A percentile compares a stretch with the other conserved stretches of the same genome.
These are phyloP conservation scores for Hordeum marinum DNA, from an alignment of 176 grass and related monocot species.

Conservation along the genomic window DNA sequence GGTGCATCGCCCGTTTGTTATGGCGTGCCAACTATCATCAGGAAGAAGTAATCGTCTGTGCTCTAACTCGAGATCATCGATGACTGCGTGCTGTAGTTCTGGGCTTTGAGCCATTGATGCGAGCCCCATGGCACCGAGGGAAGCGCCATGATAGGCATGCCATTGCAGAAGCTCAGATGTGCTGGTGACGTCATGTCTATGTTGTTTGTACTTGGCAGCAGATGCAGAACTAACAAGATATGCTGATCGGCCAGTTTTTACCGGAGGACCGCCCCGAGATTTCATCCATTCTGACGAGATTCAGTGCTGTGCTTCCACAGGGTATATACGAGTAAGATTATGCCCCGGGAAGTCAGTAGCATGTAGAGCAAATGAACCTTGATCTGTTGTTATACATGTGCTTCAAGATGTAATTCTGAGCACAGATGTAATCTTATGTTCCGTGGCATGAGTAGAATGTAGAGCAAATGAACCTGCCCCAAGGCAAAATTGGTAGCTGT, in stretches of 20 bases:
- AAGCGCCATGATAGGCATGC: background rate
- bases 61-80: background rate
- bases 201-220: background rate
- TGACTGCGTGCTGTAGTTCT: background rate
- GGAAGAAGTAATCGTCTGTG: slow-evolving; percentile 29
- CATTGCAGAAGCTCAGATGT: background rate
- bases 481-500: background rate
- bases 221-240: background rate
- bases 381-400: background rate
- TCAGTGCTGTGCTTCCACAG: background rate
- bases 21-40: slow-evolving; percentile 69
- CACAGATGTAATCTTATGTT: slow-evolving; percentile 10
- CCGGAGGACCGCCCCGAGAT: background rate
- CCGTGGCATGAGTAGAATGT: slow-evolving; percentile 5
- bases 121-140: background rate
- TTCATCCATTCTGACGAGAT: background rate
- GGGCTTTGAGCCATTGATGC: background rate
- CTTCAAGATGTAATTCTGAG: slow-evolving; percentile 11
- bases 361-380: background rate
- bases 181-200: background rate
- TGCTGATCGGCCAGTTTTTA: background rate
- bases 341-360: background rate
- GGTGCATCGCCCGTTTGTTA: slow-evolving; percentile 92
- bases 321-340: slow-evolving; percentile 8
- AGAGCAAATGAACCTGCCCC: background rate